A percentile compares a stretch with the other conserved stretches of the same genome.
Conservation (phyloP, 2,329 filamentous ascomycete genomes). For the Trichoderma sp. region DNA sequence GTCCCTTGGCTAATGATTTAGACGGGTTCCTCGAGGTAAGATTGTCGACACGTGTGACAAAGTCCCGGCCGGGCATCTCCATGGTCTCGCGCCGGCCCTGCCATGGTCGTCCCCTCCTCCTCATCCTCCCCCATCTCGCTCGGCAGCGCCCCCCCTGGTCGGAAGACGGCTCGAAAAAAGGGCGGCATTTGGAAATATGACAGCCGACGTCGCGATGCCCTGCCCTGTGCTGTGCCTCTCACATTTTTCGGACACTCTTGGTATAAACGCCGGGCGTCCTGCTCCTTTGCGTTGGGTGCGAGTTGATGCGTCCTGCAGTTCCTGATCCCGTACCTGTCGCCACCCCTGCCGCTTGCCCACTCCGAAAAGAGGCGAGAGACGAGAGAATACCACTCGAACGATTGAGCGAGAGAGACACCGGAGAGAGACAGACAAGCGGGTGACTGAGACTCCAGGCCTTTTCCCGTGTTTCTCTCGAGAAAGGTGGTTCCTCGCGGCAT, state of each 20-base stretch:
- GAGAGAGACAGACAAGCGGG: too few relatives aligned
- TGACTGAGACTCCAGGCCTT: background rate
- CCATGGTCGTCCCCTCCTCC: background rate
- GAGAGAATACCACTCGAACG: background rate
- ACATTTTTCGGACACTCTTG: constrained; percentile 12
- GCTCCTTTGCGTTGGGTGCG: constrained; percentile 23
- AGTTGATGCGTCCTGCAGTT: constrained; percentile 24
- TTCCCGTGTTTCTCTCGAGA: background rate
- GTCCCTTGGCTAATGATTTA: constrained; percentile 17
- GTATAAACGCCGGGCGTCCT: constrained; percentile 22
- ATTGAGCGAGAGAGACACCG: too few relatives aligned
- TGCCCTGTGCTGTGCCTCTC: background rate
- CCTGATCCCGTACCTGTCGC: constrained; percentile 12
- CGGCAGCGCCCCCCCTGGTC: too few relatives aligned
- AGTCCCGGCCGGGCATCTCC: constrained; percentile 18
- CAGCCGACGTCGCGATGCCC: constrained; percentile 19
- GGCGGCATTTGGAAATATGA: constrained; percentile 18
- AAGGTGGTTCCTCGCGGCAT: constrained; percentile 15
- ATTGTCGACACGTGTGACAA: constrained; percentile 26
- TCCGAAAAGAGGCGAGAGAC: too few relatives aligned
- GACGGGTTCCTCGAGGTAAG: constrained; percentile 15
- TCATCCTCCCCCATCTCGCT: too few relatives aligned
- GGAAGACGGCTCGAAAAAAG: background rate
- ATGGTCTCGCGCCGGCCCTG: constrained; percentile 8
- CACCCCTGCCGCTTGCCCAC: background rate